Base-by-base conservation (phyloP, 139 green algal genomes). In the Coelastrella sp. region DNA sequence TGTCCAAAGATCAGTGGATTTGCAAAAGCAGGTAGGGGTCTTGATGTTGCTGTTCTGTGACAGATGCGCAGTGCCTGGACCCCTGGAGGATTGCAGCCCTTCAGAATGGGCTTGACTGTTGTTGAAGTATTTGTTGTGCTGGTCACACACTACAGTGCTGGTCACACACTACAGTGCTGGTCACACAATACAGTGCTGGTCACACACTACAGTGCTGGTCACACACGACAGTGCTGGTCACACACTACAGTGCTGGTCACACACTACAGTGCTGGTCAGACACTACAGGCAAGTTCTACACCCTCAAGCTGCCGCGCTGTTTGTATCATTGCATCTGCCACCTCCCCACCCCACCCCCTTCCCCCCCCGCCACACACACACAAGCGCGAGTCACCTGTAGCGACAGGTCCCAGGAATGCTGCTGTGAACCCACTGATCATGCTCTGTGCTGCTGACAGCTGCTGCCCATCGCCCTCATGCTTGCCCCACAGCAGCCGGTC, bases 391-490 rank as follows among this genome's bases (percentile, higher is more conserved):
- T 25, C 70, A 92, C 90, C 97, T 6, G 98, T 99, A 0, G 95
- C 94, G 0, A 96, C 57, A 4, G 97, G 97, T 5, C 97, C 97
- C 8, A 99, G 91, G 85, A 92, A 96, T 14, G 96, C 98, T 15
- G 97, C 97, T 4, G 95, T 93, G 90, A 99, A 98, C 81, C 97
- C 97, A 1, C 94, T 97, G 6, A 91, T 27, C 92, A 99, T 98
- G 19, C 94, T 98, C 85, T 92, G 87, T 79, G 81, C 27, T 0
- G 94, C 94, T 12, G 92, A 93, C 7, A 99, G 94, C 87, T 94
- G 88, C 90, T 95, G 95, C 79, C 95, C 95, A 66, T 99, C 97
- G 8, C 96, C 96, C 91, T 99, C 97, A 75, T 95, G 94, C 93
- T 98, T 98, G 89, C 91, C 92, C 94, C 95, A 99, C 68, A 98